phyloP scores from a whole-genome alignment of 2,329 filamentous ascomycete species.

The Pyricularia pennisetigena region DNA sequence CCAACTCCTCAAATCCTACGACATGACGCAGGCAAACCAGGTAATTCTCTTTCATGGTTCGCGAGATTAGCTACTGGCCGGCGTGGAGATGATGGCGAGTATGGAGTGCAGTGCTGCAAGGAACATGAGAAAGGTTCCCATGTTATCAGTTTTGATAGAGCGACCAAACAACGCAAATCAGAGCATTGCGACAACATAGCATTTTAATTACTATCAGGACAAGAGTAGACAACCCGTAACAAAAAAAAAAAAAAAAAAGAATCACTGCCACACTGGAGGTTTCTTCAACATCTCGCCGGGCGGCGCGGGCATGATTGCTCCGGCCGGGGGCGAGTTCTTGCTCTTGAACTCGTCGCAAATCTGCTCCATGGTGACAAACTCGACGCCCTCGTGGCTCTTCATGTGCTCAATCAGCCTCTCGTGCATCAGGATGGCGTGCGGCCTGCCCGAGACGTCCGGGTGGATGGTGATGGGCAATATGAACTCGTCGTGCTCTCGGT shows the following conservation, averaged over 20 bases:
- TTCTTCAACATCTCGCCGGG: slow-evolving; percentile 41
- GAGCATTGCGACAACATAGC: background rate
- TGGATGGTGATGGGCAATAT: slow-evolving; percentile 72
- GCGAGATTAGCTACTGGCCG: background rate
- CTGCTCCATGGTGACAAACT: slow-evolving; percentile 57
- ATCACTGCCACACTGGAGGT: slow-evolving; percentile 3
- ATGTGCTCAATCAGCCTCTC: slow-evolving; percentile 19
- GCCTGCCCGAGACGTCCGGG: slow-evolving; percentile 41
- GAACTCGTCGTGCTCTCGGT: slow-evolving; percentile 67
- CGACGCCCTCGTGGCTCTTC: slow-evolving; percentile 28
- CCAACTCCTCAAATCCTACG: background rate
- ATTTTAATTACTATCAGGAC: background rate
- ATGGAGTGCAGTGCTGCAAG: background rate
- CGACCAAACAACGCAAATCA: background rate
- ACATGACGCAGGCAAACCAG: background rate
- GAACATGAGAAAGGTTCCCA: background rate
- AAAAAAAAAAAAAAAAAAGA: too few species aligned
- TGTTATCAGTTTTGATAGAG: background rate
- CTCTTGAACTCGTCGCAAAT: slow-evolving; percentile 66
- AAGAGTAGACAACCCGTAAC: background rate
- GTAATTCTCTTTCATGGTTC: background rate
- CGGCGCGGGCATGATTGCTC: slow-evolving; percentile 50
- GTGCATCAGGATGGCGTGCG: slow-evolving; percentile 27
- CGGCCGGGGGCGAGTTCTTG: slow-evolving; percentile 46
- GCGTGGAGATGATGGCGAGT: background rate